Conservation (phyloP, 1,139 yeast species). For the Meyerozyma carpophila region DNA sequence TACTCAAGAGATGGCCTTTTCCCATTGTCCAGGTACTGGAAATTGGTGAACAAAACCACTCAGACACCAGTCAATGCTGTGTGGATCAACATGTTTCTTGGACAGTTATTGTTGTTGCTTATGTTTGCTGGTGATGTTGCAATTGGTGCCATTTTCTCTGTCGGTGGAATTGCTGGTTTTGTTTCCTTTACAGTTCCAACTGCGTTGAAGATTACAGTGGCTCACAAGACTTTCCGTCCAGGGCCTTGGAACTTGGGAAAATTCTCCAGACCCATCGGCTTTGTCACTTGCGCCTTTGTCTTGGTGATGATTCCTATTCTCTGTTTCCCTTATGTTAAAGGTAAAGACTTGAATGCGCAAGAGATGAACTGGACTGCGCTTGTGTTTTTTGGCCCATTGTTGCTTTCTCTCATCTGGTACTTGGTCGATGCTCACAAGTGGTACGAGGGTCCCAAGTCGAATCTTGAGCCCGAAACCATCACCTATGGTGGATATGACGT, state of each 20-base stretch:
- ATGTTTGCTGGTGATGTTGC: constrained; percentile 67
- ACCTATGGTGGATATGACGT: constrained; percentile 6
- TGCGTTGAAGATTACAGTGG: constrained; percentile 52
- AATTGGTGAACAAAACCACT: constrained; percentile 49
- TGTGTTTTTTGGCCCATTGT: constrained; percentile 63
- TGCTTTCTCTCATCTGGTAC: constrained; percentile 49
- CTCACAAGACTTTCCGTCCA: constrained; percentile 48
- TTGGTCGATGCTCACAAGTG: constrained; percentile 54
- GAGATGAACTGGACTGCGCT: constrained; percentile 69
- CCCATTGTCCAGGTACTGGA: constrained; percentile 53
- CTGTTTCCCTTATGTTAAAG: constrained; percentile 56
- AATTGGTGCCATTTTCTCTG: constrained; percentile 70
- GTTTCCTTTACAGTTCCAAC: constrained; percentile 69
- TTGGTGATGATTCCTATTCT: constrained; percentile 59
- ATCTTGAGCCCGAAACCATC: constrained; percentile 37
- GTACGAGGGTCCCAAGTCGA: constrained; percentile 66
- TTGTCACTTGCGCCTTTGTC: constrained; percentile 43
- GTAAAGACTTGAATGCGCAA: constrained; percentile 41
- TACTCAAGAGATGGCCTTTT: constrained; percentile 68
- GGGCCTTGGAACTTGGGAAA: constrained; percentile 72
- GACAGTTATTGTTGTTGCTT: constrained; percentile 51
- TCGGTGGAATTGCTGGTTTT: constrained; percentile 71
- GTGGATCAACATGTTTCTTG: constrained; percentile 55
- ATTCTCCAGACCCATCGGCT: constrained; percentile 45
- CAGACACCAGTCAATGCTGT: constrained; percentile 69